These are phyloP conservation scores for Dentipellis sp. DNA, from an alignment of 768 basidiomycete genomes.

Conservation along the genomic window DNA sequence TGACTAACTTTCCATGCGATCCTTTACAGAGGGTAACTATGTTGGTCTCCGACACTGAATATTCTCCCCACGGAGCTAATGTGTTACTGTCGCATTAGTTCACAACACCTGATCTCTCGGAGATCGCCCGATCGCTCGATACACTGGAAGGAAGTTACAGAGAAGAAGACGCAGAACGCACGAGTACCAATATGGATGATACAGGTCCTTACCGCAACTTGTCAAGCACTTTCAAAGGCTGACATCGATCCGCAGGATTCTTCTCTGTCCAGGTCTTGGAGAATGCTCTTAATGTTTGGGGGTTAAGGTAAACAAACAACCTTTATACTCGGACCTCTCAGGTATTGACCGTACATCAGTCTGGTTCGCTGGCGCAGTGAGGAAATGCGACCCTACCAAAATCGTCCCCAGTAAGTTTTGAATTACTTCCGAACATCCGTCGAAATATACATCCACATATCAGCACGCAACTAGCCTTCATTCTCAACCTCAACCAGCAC, in stretches of 20 bases:
- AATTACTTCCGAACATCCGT: neutral
- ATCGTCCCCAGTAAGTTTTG: conserved; percentile 61
- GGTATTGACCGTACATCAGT: conserved; percentile 25
- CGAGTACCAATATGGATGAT: conserved; percentile 85
- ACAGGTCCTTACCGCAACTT: conserved; percentile 41
- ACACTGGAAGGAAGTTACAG: conserved; percentile 53
- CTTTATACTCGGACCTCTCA: neutral
- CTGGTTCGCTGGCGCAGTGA: conserved; percentile 82
- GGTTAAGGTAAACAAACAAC: conserved; percentile 44
- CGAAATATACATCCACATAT: too few species aligned
- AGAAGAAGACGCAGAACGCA: conserved; percentile 30
- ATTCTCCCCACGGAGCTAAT: neutral
- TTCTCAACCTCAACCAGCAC: conserved; percentile 79
- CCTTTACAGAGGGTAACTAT: conserved; percentile 34
- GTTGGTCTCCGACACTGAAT: conserved; percentile 25
- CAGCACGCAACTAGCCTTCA: conserved; percentile 79
- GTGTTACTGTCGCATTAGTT: conserved; percentile 39
- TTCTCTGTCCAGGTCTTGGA: conserved; percentile 90
- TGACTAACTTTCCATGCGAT: conserved; percentile 5
- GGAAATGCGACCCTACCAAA: conserved; percentile 68
- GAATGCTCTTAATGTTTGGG: conserved; percentile 77
- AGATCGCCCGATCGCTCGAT: conserved; percentile 64
- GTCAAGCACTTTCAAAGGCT: neutral
- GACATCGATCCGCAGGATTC: conserved; percentile 44
- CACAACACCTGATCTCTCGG: conserved; percentile 68